These are phyloP conservation scores for Aeminium ludgeri DNA, from an alignment of 495 filamentous ascomycete species.

Conservation along the genomic window DNA sequence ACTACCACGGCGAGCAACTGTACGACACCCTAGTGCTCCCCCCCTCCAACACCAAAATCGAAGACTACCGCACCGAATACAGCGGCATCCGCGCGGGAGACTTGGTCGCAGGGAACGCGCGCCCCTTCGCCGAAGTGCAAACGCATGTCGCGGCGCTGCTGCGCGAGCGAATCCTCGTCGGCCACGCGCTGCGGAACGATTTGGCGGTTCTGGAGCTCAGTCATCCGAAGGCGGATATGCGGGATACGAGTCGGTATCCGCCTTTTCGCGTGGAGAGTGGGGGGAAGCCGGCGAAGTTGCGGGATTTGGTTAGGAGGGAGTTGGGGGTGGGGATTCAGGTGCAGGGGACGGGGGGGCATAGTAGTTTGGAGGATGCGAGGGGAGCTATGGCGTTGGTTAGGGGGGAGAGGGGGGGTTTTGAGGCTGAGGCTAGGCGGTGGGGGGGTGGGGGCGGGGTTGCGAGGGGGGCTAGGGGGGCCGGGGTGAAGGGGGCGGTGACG, in stretches of 20 bases:
- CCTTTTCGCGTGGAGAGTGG: constrained; percentile 56
- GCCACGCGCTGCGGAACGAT: constrained; percentile 83
- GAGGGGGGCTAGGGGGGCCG: too few species aligned
- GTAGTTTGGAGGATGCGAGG: constrained; percentile 72
- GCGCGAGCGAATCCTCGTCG: constrained; percentile 57
- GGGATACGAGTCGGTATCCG: constrained; percentile 68
- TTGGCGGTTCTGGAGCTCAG: constrained; percentile 55
- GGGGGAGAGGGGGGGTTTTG: constrained; percentile 64
- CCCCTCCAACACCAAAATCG: constrained; percentile 42
- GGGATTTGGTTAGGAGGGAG: constrained; percentile 56
- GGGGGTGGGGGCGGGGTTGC: too few species aligned
- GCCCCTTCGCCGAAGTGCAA: constrained; percentile 62
- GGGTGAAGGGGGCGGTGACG: too few species aligned
- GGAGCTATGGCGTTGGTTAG: constrained; percentile 78
- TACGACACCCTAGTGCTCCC: constrained; percentile 84
- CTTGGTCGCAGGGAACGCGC: constrained; percentile 39
- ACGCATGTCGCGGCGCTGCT: constrained; percentile 54
- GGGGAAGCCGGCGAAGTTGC: constrained; percentile 63
- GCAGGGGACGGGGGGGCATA: constrained; percentile 53
- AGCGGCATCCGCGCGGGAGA: constrained; percentile 58
- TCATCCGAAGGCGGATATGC: constrained; percentile 58
- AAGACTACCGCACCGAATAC: constrained; percentile 76
- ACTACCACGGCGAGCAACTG: constrained; percentile 76
- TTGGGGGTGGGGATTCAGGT: constrained; percentile 75
- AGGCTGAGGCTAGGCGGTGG: constrained; percentile 59